phyloP scores from a whole-genome alignment of 164 flowering plant genomes.

The Taxillus chinensis region DNA sequence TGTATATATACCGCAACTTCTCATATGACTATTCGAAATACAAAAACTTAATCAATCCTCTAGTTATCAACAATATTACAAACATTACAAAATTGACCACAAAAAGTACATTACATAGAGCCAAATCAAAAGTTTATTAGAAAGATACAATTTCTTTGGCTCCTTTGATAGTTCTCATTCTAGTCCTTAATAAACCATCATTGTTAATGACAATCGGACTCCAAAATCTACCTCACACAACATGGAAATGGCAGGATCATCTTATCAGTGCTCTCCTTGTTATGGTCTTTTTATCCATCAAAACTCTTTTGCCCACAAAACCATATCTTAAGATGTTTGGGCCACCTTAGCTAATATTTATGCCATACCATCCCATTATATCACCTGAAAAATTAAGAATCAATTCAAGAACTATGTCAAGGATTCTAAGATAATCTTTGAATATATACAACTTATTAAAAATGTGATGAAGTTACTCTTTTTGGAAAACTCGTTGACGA shows the following conservation, averaged over 20 bases:
- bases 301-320: not conserved
- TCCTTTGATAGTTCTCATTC: no score
- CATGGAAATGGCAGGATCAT: not conserved
- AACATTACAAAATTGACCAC: no score
- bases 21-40: no score
- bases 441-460: slow-evolving; percentile 5
- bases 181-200: not conserved
- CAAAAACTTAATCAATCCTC: no score
- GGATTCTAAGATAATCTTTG: not conserved
- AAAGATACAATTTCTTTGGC: no score
- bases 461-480: slow-evolving; percentile 4
- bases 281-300: not conserved
- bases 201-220: not conserved
- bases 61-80: no score
- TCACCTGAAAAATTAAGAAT: slow-evolving; percentile 5
- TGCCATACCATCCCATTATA: not conserved
- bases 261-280: no score
- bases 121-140: no score
- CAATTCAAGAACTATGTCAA: slow-evolving; percentile 1
- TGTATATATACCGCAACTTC: no score
- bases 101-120: no score
- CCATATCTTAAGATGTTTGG: slow-evolving; percentile 4
- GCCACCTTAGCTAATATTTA: not conserved
- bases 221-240: not conserved
- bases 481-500: slow-evolving; percentile 4